Evolutionary conservation across 768 basidiomycete genomes (phyloP), one percentile per base, ranked within the genome.

Genomic region (Tubosaeta brunneosetosa): DNA sequence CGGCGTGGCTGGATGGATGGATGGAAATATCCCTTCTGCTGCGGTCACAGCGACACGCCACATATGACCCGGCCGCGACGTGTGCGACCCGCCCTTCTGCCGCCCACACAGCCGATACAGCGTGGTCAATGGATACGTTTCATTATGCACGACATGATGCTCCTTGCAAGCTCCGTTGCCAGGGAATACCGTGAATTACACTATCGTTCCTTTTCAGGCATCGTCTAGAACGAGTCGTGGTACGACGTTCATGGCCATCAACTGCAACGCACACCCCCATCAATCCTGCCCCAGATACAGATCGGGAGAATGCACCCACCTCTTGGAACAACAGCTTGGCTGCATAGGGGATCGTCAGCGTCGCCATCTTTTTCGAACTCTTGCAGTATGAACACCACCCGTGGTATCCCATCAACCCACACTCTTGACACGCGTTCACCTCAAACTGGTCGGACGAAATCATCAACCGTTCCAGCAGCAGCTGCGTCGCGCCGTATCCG

Each of bases 361-460:
- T 90, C 42, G 93, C 91, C 82, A 99, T 90, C 66, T 88, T 86
- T 73, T 97, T 97, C 43, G 92, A 94, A 62, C 88, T 93, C 76
- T 97, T 95, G 83, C 95, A 98, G 63, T 91, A 92, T n/a, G 91
- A 82, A 69, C 94, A 97, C 93, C 94, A 97, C 52, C 91, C 91
- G 63, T 88, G 85, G 67, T 91, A 91, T 3, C 94, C 97, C 81
- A 98, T 86, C 59, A 97, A 73, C 8, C 97, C 97, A 68, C 97
- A 99, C 52, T 86, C 82, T 61, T 93, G 81, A 66, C 97, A 99
- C 12, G 94, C 94, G 61, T 95, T 91, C 48, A 97, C 91, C 69
- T 97, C 91, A 65, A 98, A 99, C 63, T 91, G 91, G 73, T 99
- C 97, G 22, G 94, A 97, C 6, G 95, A 98, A 55, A 98, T 94